Base-by-base conservation (phyloP, 2,329 filamentous ascomycete species). In the Paracamarosporium sp. region DNA sequence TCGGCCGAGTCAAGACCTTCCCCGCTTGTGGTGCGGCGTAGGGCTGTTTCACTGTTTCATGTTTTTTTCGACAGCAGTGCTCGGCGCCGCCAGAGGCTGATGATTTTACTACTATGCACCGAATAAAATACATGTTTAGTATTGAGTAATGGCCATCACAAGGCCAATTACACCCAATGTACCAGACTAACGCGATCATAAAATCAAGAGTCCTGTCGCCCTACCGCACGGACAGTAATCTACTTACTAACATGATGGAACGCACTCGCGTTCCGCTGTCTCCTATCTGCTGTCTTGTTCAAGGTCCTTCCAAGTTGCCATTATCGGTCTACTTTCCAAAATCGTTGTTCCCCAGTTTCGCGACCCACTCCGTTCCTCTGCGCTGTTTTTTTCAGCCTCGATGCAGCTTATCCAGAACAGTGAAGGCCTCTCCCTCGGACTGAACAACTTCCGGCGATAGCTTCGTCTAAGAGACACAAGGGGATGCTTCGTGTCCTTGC, bases 31-130 rank as follows among this genome's bases (percentile, higher is more conserved):
- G 47, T 50, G 47, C 47, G 33, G 47, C 33, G 47, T 35, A 50
- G n/a, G 47, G 47, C 33, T 50, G 47, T 28, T 47, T 27, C 43
- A 25, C 30, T 47, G 44, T 47, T 50, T 50, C 47, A 38, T 35
- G 20, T 11, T 40, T 38, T 38, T 24, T 38, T 50, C 15, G 28
- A 38, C 33, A 15, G 33, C 47, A 28, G 8, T 17, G 33, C 25
- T 50, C 15, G 5, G 33, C 15, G 6, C 47, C 25, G 12, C 33
- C n/a, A 33, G 6, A 33, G 44, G 28, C 30, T 31, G 17, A 15
- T 35, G 5, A 6, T 9, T 17, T 15, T 38, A 7, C 22, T 38
- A 7, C 46, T 20, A 8, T 24, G 44, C 44, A 13, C 15, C 15
- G 30, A 7, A 13, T 17, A 22, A 20, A 50, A 33, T 24, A 24